Evolutionary conservation across 176 grass and related monocot genomes (phyloP).

Genomic region (Luzula sylvatica): DNA sequence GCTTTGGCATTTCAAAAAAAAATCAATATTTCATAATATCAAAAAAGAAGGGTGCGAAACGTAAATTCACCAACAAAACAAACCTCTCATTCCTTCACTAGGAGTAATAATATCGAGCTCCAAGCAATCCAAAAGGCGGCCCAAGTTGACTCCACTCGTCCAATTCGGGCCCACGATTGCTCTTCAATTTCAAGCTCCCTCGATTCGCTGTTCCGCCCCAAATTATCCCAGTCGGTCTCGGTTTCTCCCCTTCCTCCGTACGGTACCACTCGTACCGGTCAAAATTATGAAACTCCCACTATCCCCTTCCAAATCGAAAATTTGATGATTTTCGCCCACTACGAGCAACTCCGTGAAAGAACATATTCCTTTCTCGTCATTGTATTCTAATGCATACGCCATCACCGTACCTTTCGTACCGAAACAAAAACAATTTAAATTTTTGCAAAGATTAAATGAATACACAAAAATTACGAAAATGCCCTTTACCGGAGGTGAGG

Average conservation of each 20-base stretch:
- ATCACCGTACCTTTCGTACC: slow-evolving; percentile 44
- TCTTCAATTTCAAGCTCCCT: slow-evolving; percentile 81
- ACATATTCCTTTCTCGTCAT: slow-evolving; percentile 94
- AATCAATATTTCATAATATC: neutral
- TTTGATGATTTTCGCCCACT: slow-evolving; percentile 84
- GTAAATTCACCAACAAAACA: too few species aligned
- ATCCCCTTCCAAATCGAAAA: slow-evolving; percentile 93
- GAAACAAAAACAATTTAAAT: too few species aligned
- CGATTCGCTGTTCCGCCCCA: slow-evolving; percentile 92
- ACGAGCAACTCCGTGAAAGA: slow-evolving; percentile 95
- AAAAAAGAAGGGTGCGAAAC: too few species aligned
- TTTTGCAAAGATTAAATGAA: too few species aligned
- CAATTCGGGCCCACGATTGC: slow-evolving; percentile 81
- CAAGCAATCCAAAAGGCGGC: slow-evolving; percentile 75
- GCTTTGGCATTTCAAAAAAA: slow-evolving; percentile 29
- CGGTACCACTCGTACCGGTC: slow-evolving; percentile 16
- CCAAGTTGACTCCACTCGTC: slow-evolving; percentile 88
- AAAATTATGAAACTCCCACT: slow-evolving; percentile 88
- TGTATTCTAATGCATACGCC: slow-evolving; percentile 93
- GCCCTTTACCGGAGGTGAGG: slow-evolving; percentile 35
- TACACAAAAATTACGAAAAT: too few species aligned
- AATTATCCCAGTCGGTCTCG: slow-evolving; percentile 81
- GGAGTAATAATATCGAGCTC: slow-evolving; percentile 87
- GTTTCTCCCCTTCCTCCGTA: slow-evolving; percentile 36
- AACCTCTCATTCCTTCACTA: slow-evolving; percentile 63